phyloP scores from a whole-genome alignment of 2,329 filamentous ascomycete species.

The Fusarium vanettenii region DNA sequence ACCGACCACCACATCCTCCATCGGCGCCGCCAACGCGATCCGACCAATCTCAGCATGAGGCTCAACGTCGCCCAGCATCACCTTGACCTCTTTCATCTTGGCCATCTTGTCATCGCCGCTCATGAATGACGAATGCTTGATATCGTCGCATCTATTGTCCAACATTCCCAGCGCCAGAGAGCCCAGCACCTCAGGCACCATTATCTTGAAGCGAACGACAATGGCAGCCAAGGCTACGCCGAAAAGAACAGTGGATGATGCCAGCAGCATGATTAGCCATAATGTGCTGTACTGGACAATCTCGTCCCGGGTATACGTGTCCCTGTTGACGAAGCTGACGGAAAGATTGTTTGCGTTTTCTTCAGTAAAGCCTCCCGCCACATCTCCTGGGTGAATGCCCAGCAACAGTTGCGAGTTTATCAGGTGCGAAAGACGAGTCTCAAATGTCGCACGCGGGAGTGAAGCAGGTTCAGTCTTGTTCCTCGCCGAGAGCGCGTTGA shows the following conservation, averaged over 20 bases:
- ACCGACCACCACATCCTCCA: background rate
- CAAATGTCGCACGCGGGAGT: background rate
- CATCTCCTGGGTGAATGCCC: background rate
- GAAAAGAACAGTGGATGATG: background rate
- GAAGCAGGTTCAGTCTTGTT: background rate
- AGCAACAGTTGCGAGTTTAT: background rate
- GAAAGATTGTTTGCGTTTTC: background rate
- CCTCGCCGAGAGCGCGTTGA: background rate
- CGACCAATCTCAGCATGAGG: background rate
- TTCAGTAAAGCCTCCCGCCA: background rate
- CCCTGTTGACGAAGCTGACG: background rate
- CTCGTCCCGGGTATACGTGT: accelerated
- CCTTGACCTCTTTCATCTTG: background rate
- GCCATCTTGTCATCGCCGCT: background rate
- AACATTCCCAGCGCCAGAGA: background rate
- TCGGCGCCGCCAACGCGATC: background rate
- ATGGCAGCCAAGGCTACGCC: background rate
- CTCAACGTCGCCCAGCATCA: background rate
- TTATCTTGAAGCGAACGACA: background rate
- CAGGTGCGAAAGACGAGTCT: background rate
- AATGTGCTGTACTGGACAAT: background rate
- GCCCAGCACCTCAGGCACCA: background rate
- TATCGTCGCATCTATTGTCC: background rate
- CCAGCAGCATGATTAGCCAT: background rate
- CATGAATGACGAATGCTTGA: background rate